Base-by-base conservation (phyloP, 345 rosid genomes). In the Odontarrhena argentea region DNA sequence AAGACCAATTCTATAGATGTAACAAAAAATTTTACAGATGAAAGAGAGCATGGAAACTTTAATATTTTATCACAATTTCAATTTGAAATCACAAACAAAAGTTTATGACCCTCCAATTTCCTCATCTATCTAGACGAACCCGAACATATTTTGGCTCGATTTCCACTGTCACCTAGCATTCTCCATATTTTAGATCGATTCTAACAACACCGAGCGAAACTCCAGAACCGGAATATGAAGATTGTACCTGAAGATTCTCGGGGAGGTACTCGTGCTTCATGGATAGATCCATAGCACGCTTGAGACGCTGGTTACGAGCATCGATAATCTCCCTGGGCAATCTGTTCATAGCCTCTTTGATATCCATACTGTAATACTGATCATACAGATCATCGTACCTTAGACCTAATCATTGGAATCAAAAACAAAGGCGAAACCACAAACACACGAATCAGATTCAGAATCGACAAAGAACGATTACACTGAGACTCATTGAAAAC, bases 231-330 rank as follows among this genome's bases (percentile, higher is more conserved):
- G 64, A 42, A 42, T 2, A 42, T 9, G 67, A 44, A 52, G 5
- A 24, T 4, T 32, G n/a, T 3, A 93, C 97, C 96, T 87, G 96
- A 35, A 94, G 88, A 47, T 91, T 73, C 62, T 83, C 73, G 13
- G 92, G 79, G 30, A 94, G 97, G 76, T 88, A 88, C 81, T 87
- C 82, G 74, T 94, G 99, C 82, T 94, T 94, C 97, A 94, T 83
- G 65, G 99, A 94, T 63, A 94, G 97, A 74, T 94, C 99, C 86
- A 91, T 86, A 60, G 99, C 96, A 48, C 97, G 99, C 84, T 91
- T 91, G 65, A 94, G 89, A 8, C 96, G 99, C 89, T 94, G 97
- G 76, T 84, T 63, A 34, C 99, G 95, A 8, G 99, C 97, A 61
- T 94, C 96, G 12, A 94, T 84, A 30, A 94, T 70, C 84, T 94